These are phyloP conservation scores for Dipteronia dyeriana DNA, from an alignment of 345 rosid genomes.

Conservation along the genomic window DNA sequence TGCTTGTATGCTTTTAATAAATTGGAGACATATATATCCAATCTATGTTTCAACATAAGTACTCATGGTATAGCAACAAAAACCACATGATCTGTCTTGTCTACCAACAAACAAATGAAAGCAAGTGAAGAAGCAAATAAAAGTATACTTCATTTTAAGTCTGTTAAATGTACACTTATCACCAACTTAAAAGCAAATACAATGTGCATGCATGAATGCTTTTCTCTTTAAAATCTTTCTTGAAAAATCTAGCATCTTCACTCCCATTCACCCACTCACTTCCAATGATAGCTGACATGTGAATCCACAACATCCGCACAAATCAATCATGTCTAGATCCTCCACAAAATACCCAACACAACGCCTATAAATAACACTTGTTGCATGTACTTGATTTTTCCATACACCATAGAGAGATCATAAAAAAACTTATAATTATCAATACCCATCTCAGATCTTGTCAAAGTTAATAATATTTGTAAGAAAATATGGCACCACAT, in stretches of 20 bases:
- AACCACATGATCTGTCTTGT: no score
- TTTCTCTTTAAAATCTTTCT: background rate
- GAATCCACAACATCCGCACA: conserved; percentile 45
- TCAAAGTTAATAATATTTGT: background rate
- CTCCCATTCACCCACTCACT: conserved; percentile 18
- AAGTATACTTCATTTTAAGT: background rate
- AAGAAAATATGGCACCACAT: conserved; percentile 58
- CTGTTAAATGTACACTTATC: background rate
- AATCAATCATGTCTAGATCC: conserved; percentile 8
- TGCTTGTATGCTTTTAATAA: no score
- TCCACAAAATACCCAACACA: background rate
- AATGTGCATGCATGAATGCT: conserved; percentile 5
- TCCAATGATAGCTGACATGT: conserved; percentile 35
- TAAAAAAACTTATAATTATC: background rate
- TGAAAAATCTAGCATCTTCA: conserved; percentile 12
- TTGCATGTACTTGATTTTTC: background rate
- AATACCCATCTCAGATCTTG: no score
- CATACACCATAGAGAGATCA: background rate
- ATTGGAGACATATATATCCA: no score
- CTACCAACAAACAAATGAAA: no score
- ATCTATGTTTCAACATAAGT: no score
- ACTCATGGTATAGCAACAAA: no score
- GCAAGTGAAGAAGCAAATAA: background rate
- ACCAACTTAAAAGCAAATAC: conserved; percentile 17
- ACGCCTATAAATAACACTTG: conserved; percentile 31